Evolutionary conservation across 345 rosid species (phyloP).

Genomic region (Atalantia buxifolia): DNA sequence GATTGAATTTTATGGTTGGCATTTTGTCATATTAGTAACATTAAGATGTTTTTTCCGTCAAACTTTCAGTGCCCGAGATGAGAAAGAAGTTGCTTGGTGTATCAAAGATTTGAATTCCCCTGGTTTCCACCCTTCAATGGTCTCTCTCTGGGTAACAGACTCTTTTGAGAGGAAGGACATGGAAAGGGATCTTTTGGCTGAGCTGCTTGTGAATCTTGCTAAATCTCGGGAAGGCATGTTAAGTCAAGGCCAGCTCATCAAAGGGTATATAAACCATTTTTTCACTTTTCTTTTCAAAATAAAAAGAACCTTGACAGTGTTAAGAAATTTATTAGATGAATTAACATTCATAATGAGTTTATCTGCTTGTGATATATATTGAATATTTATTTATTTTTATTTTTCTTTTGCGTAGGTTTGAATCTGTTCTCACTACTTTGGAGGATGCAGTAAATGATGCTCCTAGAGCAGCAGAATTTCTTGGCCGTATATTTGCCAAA

Average conservation of each 20-base stretch:
- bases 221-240: slow-evolving; percentile 47
- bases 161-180: slow-evolving; percentile 92
- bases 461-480: slow-evolving; percentile 85
- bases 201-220: slow-evolving; percentile 71
- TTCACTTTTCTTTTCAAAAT: background rate
- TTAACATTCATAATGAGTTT: background rate
- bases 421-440: slow-evolving; percentile 59
- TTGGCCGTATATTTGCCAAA: slow-evolving; percentile 65
- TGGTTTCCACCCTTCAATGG: slow-evolving; percentile 77
- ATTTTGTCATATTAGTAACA: background rate
- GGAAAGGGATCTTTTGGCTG: slow-evolving; percentile 79
- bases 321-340: background rate
- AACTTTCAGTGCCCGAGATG: slow-evolving; percentile 73
- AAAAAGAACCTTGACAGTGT: too few species aligned
- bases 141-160: slow-evolving; percentile 89
- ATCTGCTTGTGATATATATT: background rate
- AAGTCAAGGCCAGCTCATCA: slow-evolving; percentile 46
- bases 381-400: background rate
- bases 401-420: slow-evolving; percentile 46
- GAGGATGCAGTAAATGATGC: slow-evolving; percentile 94
- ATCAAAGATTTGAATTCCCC: slow-evolving; percentile 80
- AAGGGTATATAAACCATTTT: slow-evolving; percentile 56
- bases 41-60: background rate
- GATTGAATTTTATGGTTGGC: background rate
- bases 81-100: slow-evolving; percentile 80